These are phyloP conservation scores for Vanrija humicola DNA, from an alignment of 1,284 basidiomycete species.

Conservation along the genomic window DNA sequence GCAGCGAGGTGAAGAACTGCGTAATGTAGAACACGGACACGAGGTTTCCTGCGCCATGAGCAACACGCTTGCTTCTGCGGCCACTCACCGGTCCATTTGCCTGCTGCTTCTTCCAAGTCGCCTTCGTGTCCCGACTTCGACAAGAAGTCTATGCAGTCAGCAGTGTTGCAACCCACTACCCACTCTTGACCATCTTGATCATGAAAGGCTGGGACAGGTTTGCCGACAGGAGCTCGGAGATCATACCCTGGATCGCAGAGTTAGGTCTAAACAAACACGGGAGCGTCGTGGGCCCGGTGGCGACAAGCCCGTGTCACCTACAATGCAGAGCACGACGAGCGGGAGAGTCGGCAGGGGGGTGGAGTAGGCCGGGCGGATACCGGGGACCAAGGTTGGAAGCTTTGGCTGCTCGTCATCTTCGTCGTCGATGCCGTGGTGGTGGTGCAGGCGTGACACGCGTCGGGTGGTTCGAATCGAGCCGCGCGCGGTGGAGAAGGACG, in stretches of 20 bases:
- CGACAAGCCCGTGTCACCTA: constrained; percentile 48
- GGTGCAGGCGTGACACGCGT: constrained; percentile 7
- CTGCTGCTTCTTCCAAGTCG: constrained; percentile 47
- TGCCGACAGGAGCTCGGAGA: constrained; percentile 86
- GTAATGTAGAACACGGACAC: constrained; percentile 54
- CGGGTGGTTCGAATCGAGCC: constrained; percentile 2
- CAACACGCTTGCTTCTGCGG: background rate
- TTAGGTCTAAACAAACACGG: background rate
- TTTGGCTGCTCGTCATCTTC: constrained; percentile 33
- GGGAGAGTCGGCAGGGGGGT: constrained; percentile 82
- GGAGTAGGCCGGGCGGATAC: constrained; percentile 48
- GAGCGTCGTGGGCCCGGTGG: background rate
- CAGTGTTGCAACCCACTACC: constrained; percentile 25
- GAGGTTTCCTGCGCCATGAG: constrained; percentile 40
- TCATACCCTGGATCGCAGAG: constrained; percentile 62
- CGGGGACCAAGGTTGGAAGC: constrained; percentile 45
- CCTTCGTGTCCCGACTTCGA: constrained; percentile 44
- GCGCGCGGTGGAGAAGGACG: constrained; percentile 11
- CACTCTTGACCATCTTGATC: constrained; percentile 87
- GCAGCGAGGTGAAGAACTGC: constrained; percentile 81
- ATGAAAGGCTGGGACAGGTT: constrained; percentile 86
- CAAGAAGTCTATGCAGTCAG: background rate
- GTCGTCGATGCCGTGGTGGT: background rate
- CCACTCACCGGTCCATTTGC: constrained; percentile 9
- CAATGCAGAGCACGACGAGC: constrained; percentile 86